Base-by-base conservation (phyloP, 2,329 filamentous ascomycete genomes). In the Rhinocladiella similis region DNA sequence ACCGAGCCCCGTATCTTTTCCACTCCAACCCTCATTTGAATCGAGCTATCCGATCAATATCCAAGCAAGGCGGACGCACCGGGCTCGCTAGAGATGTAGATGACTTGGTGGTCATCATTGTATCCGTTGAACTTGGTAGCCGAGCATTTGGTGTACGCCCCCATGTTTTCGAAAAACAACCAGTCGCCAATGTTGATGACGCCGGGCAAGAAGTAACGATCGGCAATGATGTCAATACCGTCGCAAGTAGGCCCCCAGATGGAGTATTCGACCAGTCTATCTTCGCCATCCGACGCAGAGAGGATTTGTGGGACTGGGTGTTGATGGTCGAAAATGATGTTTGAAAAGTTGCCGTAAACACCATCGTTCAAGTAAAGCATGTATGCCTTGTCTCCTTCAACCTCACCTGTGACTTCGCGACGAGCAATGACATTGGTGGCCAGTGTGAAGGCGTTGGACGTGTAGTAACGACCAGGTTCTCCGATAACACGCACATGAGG, bases 271-370 rank as follows among this genome's bases (percentile, higher is more conserved):
- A 87, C 82, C 77, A 66, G 76, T 68, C 63, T 76, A 54, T 61
- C 80, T 76, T 73, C 86, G 76, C 71, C 86, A 87, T 68, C 85
- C 70, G 61, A 83, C 81, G 58, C 78, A 74, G 59, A 81, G 53
- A 99, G 80, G 56, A 97, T 83, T 74, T 89, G 90, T 54, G 93
- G 90, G 45, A 89, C 76, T 1, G 94, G 94, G 68, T 95, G 84
- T 80, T 99, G 94, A 47, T 97, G 94, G 70, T 97, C 94, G 72
- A 97, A 99, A 80, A 97, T 96, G 81, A 97, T 97, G 84, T 91
- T 95, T 64, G 91, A 96, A 71, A 99, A 97, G 78, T 97, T 97
- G 68, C 94, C 94, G 70, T 99, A 99, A 52, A 97, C 88, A 25
- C 94, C 94, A 66, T 99, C 94, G 71, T 99, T 99, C 72, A 97